Evolutionary conservation across 2,329 filamentous ascomycete species (phyloP).

Genomic region (Exophiala spinifera): DNA sequence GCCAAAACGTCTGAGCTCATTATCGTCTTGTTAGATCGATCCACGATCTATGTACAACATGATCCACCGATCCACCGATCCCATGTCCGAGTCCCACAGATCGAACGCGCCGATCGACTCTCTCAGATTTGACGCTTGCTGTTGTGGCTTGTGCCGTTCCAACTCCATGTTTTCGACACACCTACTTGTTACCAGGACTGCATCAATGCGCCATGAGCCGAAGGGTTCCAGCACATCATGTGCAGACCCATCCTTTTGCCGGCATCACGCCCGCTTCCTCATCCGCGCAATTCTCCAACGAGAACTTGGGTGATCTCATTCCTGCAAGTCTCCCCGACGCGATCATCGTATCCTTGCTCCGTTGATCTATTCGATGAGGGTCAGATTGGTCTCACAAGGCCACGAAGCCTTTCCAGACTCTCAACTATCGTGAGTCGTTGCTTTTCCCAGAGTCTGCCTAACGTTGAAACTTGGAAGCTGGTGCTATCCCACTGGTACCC

Average conservation of each 20-base stretch:
- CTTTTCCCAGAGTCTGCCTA: no score
- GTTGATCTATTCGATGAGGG: background rate
- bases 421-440: background rate
- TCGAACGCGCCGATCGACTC: conserved; percentile 9
- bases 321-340: background rate
- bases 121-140: conserved; percentile 5
- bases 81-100: conserved; percentile 8
- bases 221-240: background rate
- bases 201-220: no score
- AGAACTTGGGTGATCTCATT: conserved; percentile 5
- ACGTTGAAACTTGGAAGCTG: no score
- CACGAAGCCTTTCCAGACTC: background rate
- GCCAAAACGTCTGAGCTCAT: background rate
- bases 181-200: no score
- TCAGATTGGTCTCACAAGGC: background rate
- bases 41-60: no score
- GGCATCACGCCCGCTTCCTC: background rate
- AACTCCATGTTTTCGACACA: no score
- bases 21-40: conserved; percentile 7
- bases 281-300: background rate
- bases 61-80: no score
- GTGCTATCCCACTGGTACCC: no score
- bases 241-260: no score
- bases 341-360: conserved; percentile 4
- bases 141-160: no score